Evolutionary conservation across 2,329 filamentous ascomycete genomes (phyloP).

Genomic region (Neurospora crassa): DNA sequence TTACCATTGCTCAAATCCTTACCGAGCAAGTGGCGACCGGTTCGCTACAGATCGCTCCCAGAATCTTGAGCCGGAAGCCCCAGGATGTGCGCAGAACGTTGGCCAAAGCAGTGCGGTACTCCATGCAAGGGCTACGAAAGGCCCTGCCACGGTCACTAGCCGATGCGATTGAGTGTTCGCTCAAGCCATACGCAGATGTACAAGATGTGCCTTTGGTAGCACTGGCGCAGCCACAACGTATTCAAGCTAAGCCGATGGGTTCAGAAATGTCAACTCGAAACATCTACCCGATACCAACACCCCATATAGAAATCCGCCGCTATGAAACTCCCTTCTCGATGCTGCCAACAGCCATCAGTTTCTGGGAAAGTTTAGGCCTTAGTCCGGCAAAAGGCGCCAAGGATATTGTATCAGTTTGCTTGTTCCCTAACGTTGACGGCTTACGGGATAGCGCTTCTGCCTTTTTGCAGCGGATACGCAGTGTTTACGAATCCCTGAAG

Average conservation of each 20-base stretch:
- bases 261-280: slow-evolving; percentile 40
- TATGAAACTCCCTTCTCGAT: slow-evolving; percentile 62
- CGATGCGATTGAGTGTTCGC: slow-evolving; percentile 29
- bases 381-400: slow-evolving; percentile 63
- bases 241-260: slow-evolving; percentile 40
- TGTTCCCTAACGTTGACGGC: slow-evolving; percentile 58
- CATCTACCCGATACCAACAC: slow-evolving; percentile 54
- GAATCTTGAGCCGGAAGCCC: slow-evolving; percentile 15
- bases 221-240: slow-evolving; percentile 39
- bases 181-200: slow-evolving; percentile 45
- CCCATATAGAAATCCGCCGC: slow-evolving; percentile 63
- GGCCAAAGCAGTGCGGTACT: slow-evolving; percentile 33
- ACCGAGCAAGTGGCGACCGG: slow-evolving; percentile 58
- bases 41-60: slow-evolving; percentile 26
- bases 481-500: slow-evolving; percentile 64
- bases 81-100: slow-evolving; percentile 31
- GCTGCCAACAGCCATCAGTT: slow-evolving; percentile 62
- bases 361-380: slow-evolving; percentile 75
- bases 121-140: slow-evolving; percentile 37
- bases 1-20: slow-evolving; percentile 61
- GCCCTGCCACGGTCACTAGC: slow-evolving; percentile 36
- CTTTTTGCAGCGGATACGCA: slow-evolving; percentile 60
- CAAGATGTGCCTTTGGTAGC: slow-evolving; percentile 46
- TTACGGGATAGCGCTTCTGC: slow-evolving; percentile 49
- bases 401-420: slow-evolving; percentile 59